These are phyloP conservation scores for Porphyra umbilicalis DNA, from an alignment of 31 red algal species.

Conservation along the genomic window DNA sequence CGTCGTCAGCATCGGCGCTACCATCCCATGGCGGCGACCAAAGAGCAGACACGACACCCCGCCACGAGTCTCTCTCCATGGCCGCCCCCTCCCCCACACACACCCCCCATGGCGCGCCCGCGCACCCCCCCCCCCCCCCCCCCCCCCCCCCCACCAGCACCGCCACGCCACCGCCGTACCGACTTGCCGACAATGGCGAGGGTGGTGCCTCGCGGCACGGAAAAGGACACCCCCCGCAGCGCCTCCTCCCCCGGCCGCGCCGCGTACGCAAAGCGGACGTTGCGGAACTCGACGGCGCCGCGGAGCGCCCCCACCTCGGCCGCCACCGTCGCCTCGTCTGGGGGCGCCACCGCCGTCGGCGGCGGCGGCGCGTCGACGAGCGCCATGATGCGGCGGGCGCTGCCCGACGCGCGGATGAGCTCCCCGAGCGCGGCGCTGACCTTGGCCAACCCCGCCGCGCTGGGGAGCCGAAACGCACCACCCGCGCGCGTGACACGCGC, in stretches of 20 bases:
- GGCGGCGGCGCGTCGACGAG: slow-evolving; percentile 11
- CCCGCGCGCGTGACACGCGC: no score
- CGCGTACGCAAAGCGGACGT: slow-evolving; percentile 45
- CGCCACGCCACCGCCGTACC: neutral
- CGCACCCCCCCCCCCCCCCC: no score
- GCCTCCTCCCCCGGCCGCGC: slow-evolving; percentile 12
- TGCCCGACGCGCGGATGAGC: slow-evolving; percentile 13
- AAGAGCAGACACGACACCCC: no score
- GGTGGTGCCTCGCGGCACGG: slow-evolving; percentile 23
- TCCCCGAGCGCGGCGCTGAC: slow-evolving; percentile 16
- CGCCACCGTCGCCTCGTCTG: neutral
- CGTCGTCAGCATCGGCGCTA: no score
- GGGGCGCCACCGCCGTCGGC: neutral
- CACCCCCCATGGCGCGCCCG: no score
- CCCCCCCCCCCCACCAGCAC: neutral
- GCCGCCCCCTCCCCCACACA: no score
- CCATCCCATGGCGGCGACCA: no score
- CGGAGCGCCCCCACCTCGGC: neutral
- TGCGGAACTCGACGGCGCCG: slow-evolving; percentile 5
- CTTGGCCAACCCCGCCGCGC: slow-evolving; percentile 35
- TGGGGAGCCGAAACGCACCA: no score
- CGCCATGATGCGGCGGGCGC: slow-evolving; percentile 10
- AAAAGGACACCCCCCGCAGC: slow-evolving; percentile 35
- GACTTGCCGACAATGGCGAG: slow-evolving; percentile 49
- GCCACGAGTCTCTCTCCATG: no score